Evolutionary conservation across 1,139 yeast genomes (phyloP), one percentile per base, ranked within the genome.

Genomic region (Candida sp.): DNA sequence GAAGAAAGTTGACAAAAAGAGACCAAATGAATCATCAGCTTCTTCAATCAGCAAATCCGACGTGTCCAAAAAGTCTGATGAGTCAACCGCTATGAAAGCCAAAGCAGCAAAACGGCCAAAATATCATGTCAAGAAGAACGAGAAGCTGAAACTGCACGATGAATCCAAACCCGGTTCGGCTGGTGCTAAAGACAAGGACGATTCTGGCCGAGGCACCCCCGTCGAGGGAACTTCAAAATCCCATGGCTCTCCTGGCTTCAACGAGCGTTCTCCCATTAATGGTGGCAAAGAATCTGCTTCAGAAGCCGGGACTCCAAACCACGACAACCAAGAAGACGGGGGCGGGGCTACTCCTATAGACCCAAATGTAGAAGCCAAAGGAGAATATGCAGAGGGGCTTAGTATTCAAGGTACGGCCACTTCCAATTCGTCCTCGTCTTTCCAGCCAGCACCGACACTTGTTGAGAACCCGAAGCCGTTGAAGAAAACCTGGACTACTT

Each of bases 41-140:
- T 43, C 46, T 12, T 43, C 46, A 34, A 27, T 43, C 6, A 43
- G 38, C 34, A 43, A 43, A 34, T 43, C 46, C 2, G 46, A 43
- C 17, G 38, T 28, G 7, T 43, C 46, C 7, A 43, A 35, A 27
- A 43, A 43, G 17, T 34, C 40, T 3, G 46, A 43, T 2, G 43
- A 40, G 2, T 40, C 34, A 3, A 3, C 34, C 5, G n/a, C 11
- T 3, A 17, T 12, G 9, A 40, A 40, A 12, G 11, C 33, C 12
- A 40, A 28, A 4, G 34, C 31, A 8, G 12, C 9, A 4, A 40
- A 40, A 12, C 12, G 43, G 30, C 43, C 43, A 40, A 40, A 40
- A 12, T 40, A 40, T 30, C 34, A 40, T 28, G 12, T 30, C 6
- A 40, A 30, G 26, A 40, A 40, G n/a, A 28, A 28, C 17, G 43